Percentiles rank a stretch among this genome's conserved stretches.
These are phyloP conservation scores for Leishmania amazonensis DNA, from an alignment of 208 protist species.

Conservation along the genomic window DNA sequence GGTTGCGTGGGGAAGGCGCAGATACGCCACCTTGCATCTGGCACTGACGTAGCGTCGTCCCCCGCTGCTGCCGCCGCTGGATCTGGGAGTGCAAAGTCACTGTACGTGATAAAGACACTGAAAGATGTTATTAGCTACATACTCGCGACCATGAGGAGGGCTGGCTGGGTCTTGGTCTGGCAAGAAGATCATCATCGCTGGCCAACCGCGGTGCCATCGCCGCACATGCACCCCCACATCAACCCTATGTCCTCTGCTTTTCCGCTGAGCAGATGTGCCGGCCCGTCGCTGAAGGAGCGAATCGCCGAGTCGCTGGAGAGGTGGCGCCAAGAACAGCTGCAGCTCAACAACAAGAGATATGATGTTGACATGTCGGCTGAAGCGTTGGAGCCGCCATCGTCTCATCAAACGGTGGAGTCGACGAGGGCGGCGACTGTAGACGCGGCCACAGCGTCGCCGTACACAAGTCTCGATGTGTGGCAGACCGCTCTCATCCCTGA, in stretches of 20 bases:
- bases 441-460: neutral
- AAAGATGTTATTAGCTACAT: neutral
- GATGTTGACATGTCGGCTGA: slow-evolving; percentile 3
- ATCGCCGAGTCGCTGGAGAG: slow-evolving; percentile 14
- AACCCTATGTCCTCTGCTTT: neutral
- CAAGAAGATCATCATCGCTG: slow-evolving; percentile 46
- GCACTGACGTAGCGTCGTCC: neutral
- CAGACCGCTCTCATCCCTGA: slow-evolving; percentile 31
- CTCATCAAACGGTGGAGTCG: neutral
- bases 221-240: slow-evolving; percentile 2
- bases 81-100: neutral
- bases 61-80: neutral
- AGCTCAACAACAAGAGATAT: slow-evolving; percentile 4
- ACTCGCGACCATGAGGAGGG: neutral
- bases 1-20: neutral
- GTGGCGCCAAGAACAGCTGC: slow-evolving; percentile 23
- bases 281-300: neutral
- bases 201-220: slow-evolving; percentile 30
- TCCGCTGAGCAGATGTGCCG: neutral
- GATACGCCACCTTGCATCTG: neutral
- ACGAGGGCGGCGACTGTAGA: neutral
- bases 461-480: slow-evolving; percentile 43
- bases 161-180: slow-evolving; percentile 47
- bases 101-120: neutral
- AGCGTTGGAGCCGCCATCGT: neutral